Evolutionary conservation across 306 rosid genomes (phyloP).

Genomic region (Mucuna pruriens): DNA sequence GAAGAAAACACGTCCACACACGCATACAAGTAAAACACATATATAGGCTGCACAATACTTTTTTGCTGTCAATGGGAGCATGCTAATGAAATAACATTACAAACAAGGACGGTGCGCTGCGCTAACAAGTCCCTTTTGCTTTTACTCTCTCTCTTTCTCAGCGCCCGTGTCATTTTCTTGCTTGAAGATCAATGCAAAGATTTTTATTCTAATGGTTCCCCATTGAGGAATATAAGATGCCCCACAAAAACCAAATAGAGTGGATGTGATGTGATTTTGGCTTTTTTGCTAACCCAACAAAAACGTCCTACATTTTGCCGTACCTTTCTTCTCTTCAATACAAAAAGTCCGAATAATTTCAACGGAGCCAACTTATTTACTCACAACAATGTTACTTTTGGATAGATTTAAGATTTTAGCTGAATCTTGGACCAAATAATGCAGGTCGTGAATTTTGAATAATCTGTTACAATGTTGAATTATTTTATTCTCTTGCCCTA

Average conservation of each 20-base stretch:
- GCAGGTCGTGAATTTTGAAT: conserved; percentile 15
- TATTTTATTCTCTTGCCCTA: neutral
- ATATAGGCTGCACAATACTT: neutral
- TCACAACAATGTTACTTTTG: neutral
- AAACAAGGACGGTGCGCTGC: conserved; percentile 38
- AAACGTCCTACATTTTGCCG: conserved; percentile 35
- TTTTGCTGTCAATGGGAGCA: conserved; percentile 29
- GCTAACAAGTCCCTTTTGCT: conserved; percentile 28
- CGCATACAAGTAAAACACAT: neutral
- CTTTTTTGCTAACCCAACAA: conserved; percentile 26
- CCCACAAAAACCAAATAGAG: conserved; percentile 49
- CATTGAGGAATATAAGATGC: conserved; percentile 49
- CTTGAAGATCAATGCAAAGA: conserved; percentile 55
- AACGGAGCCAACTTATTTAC: conserved; percentile 37
- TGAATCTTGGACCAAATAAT: conserved; percentile 35
- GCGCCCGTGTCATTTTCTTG: conserved; percentile 37
- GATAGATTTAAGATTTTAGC: conserved; percentile 10
- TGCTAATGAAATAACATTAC: conserved; percentile 25
- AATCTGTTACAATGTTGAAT: neutral
- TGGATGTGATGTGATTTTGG: conserved; percentile 34
- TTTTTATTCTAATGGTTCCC: conserved; percentile 74
- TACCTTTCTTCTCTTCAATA: conserved; percentile 16
- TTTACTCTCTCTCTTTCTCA: neutral
- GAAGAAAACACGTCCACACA: conserved; percentile 1
- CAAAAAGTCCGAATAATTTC: conserved; percentile 36